Evolutionary conservation across 371 early-diverging fungal genomes (phyloP).

Genomic region (Mucor lusitanicus): DNA sequence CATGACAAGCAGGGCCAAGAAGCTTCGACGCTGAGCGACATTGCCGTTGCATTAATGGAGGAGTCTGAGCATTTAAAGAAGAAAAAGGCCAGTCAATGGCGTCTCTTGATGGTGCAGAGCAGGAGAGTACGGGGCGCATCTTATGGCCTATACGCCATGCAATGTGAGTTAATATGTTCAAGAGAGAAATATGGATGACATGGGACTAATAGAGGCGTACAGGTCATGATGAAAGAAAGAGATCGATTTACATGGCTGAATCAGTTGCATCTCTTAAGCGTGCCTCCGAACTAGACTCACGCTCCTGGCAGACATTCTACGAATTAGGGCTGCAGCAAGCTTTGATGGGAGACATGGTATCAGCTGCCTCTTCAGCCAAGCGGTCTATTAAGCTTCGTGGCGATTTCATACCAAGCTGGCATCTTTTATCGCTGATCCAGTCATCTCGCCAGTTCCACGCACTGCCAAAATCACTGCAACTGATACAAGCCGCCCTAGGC

Average conservation of each 20-base stretch:
- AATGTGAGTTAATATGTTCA: constrained; percentile 5
- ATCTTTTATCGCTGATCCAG: constrained; percentile 79
- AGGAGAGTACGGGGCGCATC: constrained; percentile 12
- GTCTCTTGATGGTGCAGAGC: constrained; percentile 11
- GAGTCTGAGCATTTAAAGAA: constrained; percentile 16
- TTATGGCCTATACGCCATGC: constrained; percentile 14
- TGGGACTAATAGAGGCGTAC: not conserved
- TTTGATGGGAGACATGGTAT: constrained; percentile 69
- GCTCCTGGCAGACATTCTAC: constrained; percentile 66
- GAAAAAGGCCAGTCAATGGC: constrained; percentile 23
- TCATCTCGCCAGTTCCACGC: constrained; percentile 50
- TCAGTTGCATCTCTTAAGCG: constrained; percentile 61
- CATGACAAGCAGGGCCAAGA: not conserved
- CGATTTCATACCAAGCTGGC: constrained; percentile 78
- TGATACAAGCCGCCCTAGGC: constrained; percentile 69
- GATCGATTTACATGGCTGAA: constrained; percentile 59
- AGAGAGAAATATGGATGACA: not conserved
- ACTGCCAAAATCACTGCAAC: constrained; percentile 58
- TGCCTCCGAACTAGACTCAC: constrained; percentile 51
- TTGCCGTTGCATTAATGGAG: constrained; percentile 11
- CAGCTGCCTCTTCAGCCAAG: constrained; percentile 62
- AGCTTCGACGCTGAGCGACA: constrained; percentile 4
- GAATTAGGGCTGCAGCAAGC: constrained; percentile 81
- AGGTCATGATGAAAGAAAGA: constrained; percentile 53
- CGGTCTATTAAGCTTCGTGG: constrained; percentile 66